These are phyloP conservation scores for Crithidia expoeki DNA, from an alignment of 208 protist genomes.

Conservation along the genomic window DNA sequence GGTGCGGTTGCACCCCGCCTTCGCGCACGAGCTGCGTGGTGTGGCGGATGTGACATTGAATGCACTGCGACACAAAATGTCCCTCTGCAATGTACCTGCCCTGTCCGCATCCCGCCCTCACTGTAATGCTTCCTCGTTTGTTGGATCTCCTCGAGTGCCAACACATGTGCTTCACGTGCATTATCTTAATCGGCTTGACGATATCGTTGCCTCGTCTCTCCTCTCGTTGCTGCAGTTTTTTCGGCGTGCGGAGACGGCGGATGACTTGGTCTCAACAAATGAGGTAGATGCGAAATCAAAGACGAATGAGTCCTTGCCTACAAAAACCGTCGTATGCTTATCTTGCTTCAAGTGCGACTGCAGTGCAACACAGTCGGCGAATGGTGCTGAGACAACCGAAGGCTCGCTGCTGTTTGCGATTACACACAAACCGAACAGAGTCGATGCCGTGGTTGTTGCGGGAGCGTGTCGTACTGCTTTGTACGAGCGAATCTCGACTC, in stretches of 20 bases:
- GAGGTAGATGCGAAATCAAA: too few relatives aligned
- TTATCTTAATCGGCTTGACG: neutral
- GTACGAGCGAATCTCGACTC: neutral
- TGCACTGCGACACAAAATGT: neutral
- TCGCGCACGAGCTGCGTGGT: conserved; percentile 44
- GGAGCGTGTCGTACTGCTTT: neutral
- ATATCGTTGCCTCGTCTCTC: neutral
- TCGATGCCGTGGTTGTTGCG: neutral
- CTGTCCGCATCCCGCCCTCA: neutral
- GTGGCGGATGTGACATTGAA: conserved; percentile 25
- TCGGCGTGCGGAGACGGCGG: too few relatives aligned
- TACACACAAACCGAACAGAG: neutral
- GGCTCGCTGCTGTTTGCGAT: neutral
- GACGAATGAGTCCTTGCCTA: neutral
- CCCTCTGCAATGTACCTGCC: neutral
- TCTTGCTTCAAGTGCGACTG: neutral
- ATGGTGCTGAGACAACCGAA: too few relatives aligned
- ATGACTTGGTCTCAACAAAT: neutral
- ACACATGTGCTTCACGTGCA: neutral
- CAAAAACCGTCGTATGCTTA: neutral
- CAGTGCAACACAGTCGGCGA: neutral
- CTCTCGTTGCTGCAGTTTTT: neutral
- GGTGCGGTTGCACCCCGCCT: conserved; percentile 41
- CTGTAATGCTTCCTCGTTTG: neutral
- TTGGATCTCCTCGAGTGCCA: neutral